Percentiles rank a stretch among this genome's conserved stretches.
Conservation (phyloP, 2,329 filamentous ascomycete genomes). For the Drechslerella stenobrocha region DNA sequence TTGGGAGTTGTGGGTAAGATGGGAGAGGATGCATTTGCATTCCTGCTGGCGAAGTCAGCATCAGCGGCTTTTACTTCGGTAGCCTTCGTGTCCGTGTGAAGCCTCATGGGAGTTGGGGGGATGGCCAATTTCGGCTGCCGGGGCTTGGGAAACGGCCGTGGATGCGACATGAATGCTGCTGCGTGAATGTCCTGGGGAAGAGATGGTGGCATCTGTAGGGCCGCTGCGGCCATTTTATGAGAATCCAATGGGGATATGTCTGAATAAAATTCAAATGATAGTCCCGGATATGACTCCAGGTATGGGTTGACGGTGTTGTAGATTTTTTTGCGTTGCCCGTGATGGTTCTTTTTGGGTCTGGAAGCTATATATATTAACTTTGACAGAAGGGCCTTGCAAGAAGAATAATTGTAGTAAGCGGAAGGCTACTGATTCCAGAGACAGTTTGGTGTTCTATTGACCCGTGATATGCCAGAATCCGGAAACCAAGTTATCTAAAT, state of each 20-base stretch:
- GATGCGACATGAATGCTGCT: constrained; percentile 36
- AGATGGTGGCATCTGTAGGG: constrained; percentile 43
- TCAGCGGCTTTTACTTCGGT: constrained; percentile 17
- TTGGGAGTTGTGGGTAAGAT: constrained; percentile 21
- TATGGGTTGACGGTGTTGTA: neutral
- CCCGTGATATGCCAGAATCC: constrained; percentile 2
- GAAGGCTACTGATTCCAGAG: constrained; percentile 1
- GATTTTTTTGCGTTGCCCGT: neutral
- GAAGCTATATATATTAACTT: neutral
- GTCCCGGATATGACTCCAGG: neutral
- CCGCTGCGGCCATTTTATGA: constrained; percentile 46
- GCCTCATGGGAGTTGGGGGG: constrained; percentile 32
- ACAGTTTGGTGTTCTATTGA: neutral
- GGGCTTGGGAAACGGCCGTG: constrained; percentile 20
- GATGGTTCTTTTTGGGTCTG: neutral
- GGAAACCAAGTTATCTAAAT: constrained; percentile 1
- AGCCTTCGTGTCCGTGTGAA: neutral
- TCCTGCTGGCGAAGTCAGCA: constrained; percentile 29
- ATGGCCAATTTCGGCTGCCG: constrained; percentile 42
- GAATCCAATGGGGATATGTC: constrained; percentile 4
- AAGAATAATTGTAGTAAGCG: neutral
- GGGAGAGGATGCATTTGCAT: constrained; percentile 14
- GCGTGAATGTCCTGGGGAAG: constrained; percentile 32
- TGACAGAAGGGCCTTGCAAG: neutral
- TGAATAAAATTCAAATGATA: constrained; percentile 9